Conservation (phyloP, 129 eudicot genomes). For the Flaveria robusta region DNA sequence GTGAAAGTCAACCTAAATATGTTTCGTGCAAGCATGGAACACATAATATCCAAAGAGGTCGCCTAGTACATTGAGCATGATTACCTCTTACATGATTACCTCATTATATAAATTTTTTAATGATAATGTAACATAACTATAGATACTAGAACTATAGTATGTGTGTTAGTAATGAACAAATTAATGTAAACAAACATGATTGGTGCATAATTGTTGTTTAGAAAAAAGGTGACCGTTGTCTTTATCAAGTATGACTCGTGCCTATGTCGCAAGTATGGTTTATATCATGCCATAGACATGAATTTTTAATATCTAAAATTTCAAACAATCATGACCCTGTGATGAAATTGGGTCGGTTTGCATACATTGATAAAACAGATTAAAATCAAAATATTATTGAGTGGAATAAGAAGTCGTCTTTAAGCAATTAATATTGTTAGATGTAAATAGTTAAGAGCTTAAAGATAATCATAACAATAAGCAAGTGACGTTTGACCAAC, state of each 20-base stretch:
- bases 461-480: neutral
- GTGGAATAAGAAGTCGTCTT: neutral
- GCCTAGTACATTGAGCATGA: no score
- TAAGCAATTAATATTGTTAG: neutral
- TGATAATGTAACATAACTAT: neutral
- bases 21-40: no score
- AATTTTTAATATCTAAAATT: neutral
- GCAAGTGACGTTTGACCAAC: neutral
- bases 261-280: neutral
- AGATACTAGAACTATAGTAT: neutral
- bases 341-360: no score
- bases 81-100: no score
- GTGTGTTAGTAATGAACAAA: neutral
- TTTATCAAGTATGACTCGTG: slow-evolving; percentile 18
- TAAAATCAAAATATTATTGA: neutral
- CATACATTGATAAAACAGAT: neutral
- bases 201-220: neutral
- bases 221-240: neutral
- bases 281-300: slow-evolving; percentile 10
- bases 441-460: neutral
- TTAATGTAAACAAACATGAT: slow-evolving; percentile 21
- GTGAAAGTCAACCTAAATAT: no score
- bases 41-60: no score
- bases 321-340: neutral
- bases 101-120: neutral